phyloP scores from a whole-genome alignment of 75 land plant genomes.

The Gnetum montanum region DNA sequence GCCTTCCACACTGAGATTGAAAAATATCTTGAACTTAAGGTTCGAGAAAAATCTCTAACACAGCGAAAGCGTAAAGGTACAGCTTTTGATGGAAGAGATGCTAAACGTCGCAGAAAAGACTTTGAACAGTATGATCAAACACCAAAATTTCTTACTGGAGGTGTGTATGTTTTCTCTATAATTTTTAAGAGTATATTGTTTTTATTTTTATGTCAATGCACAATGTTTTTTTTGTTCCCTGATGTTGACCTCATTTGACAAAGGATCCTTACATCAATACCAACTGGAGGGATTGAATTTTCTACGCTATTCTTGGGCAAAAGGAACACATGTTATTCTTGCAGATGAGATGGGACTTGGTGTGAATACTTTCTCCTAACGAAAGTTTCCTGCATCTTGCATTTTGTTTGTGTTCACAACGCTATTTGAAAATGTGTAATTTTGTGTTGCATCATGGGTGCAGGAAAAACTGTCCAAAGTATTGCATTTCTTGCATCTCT shows the following conservation, averaged over 20 bases:
- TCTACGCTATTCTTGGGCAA: conserved; percentile 87
- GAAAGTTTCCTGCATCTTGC: neutral
- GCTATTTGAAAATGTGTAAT: no score
- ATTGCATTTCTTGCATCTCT: conserved; percentile 89
- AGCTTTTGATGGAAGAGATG: conserved; percentile 38
- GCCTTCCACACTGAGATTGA: conserved; percentile 82
- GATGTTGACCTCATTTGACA: neutral
- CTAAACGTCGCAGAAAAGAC: conserved; percentile 43
- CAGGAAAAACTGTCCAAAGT: conserved; percentile 97
- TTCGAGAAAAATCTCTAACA: conserved; percentile 18
- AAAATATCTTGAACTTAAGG: conserved; percentile 47
- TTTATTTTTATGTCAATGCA: no score
- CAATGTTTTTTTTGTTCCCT: neutral
- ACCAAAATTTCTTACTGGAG: conserved; percentile 80
- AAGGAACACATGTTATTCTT: conserved; percentile 89
- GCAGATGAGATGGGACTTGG: conserved; percentile 99
- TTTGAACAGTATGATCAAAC: conserved; percentile 74
- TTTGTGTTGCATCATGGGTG: no score
- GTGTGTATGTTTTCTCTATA: conserved; percentile 18
- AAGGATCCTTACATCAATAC: conserved; percentile 88
- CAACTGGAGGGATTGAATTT: conserved; percentile 97
- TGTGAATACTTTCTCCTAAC: conserved; percentile 13
- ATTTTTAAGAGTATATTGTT: neutral
- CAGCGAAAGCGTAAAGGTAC: conserved; percentile 43
- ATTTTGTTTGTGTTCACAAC: neutral